phyloP scores from a whole-genome alignment of 306 rosid genomes.

The Vicia sativa region DNA sequence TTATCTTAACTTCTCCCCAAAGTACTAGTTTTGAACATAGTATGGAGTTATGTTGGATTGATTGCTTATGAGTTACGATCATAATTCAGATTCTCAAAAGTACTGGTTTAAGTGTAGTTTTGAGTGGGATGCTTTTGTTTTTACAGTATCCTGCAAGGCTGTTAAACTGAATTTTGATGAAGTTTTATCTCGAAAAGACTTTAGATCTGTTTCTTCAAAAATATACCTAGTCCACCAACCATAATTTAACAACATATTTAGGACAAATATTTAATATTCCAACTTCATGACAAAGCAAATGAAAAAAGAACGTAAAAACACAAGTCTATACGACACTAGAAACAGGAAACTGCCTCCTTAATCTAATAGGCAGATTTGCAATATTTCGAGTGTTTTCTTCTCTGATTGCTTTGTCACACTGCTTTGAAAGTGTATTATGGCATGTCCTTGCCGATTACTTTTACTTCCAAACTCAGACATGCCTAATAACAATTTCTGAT shows the following conservation, averaged over 20 bases:
- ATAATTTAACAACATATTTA: constrained; percentile 17
- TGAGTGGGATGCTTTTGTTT: constrained; percentile 16
- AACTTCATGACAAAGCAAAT: constrained; percentile 13
- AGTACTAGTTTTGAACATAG: constrained; percentile 30
- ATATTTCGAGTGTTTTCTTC: constrained; percentile 5
- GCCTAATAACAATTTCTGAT: constrained; percentile 42
- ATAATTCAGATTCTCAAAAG: background rate
- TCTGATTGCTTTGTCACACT: constrained; percentile 14
- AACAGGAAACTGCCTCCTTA: background rate
- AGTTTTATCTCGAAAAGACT: background rate
- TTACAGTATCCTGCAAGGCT: background rate
- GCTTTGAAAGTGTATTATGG: constrained; percentile 19
- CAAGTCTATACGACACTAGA: background rate
- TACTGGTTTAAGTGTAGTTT: constrained; percentile 5
- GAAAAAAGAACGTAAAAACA: constrained; percentile 1
- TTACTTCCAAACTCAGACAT: constrained; percentile 32
- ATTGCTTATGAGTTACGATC: constrained; percentile 16
- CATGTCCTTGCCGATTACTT: constrained; percentile 12
- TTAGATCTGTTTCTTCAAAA: background rate
- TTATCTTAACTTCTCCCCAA: constrained; percentile 11
- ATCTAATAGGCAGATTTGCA: constrained; percentile 8
- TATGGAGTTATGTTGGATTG: constrained; percentile 8
- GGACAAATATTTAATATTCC: constrained; percentile 8
- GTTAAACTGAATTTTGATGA: constrained; percentile 27
- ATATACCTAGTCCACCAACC: background rate